phyloP scores from a whole-genome alignment of 2,329 filamentous ascomycete genomes.

The Periconia digitata region DNA sequence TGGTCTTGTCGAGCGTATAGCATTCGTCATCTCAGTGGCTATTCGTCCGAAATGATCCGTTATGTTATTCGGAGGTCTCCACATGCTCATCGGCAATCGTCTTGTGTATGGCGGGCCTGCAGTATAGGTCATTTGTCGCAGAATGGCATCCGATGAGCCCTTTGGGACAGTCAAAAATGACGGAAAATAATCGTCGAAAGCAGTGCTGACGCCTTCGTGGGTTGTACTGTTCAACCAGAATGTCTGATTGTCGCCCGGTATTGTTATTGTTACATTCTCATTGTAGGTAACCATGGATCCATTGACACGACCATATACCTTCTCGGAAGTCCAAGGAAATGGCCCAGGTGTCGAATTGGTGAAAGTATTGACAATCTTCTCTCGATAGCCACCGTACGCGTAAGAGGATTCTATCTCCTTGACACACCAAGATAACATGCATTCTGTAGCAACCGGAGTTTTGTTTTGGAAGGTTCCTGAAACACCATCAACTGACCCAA shows the following conservation, averaged over 20 bases:
- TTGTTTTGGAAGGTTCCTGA: conserved; percentile 11
- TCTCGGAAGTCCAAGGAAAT: conserved; percentile 7
- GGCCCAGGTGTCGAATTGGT: conserved; percentile 11
- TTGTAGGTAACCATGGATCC: conserved; percentile 4
- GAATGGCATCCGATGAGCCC: background rate
- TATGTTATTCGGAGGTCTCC: conserved; percentile 24
- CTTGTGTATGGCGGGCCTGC: too few species aligned
- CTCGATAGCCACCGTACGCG: conserved; percentile 12
- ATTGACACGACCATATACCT: background rate
- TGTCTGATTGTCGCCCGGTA: background rate
- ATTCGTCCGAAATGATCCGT: conserved; percentile 19
- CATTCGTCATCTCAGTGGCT: conserved; percentile 23
- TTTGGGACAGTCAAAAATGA: conserved; percentile 12
- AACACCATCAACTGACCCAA: background rate
- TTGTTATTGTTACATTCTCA: conserved; percentile 8
- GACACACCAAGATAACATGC: conserved; percentile 26
- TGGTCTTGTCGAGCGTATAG: conserved; percentile 13
- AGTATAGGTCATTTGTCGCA: too few species aligned
- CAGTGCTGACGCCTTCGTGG: background rate
- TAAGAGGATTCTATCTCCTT: conserved; percentile 22
- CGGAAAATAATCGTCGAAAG: conserved; percentile 15
- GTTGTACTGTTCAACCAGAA: conserved; percentile 13
- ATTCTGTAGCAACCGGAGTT: conserved; percentile 19
- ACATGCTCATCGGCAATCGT: conserved; percentile 17
- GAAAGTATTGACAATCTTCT: conserved; percentile 11